phyloP scores from a whole-genome alignment of 2,329 filamentous ascomycete genomes.

The Nemania diffusa region DNA sequence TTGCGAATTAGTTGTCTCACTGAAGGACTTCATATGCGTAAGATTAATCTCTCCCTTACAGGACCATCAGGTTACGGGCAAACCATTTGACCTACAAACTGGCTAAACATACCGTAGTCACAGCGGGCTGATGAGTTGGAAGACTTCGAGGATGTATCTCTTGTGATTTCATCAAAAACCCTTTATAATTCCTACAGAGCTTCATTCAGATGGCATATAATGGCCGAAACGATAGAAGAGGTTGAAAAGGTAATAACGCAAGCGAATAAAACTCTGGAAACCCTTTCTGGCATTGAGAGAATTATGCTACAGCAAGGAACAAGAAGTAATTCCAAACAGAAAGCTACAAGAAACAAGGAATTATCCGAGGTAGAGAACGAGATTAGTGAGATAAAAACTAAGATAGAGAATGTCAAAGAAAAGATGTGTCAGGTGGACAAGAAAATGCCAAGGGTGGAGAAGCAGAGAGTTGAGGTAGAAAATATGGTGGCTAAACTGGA shows the following conservation, averaged over 20 bases:
- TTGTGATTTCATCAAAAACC: slow-evolving; percentile 8
- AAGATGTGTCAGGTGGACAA: neutral
- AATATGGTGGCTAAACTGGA: neutral
- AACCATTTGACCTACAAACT: neutral
- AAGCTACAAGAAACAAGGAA: neutral
- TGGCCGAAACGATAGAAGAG: neutral
- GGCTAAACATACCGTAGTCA: neutral
- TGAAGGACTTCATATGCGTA: slow-evolving; percentile 13
- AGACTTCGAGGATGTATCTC: slow-evolving; percentile 13
- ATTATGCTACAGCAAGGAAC: neutral
- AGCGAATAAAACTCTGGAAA: neutral
- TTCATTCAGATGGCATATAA: neutral
- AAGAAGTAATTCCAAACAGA: neutral
- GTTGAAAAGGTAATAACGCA: neutral
- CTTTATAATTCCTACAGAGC: slow-evolving; percentile 1
- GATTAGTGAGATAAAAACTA: neutral
- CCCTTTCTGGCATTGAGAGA: neutral
- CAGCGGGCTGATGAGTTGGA: neutral
- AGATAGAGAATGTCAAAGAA: neutral
- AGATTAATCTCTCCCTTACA: neutral
- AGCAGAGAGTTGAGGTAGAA: neutral
- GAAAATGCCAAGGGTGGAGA: neutral
- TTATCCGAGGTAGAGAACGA: neutral
- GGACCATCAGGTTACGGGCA: neutral
- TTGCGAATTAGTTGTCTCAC: slow-evolving; percentile 6